Evolutionary conservation across 371 early-diverging fungal species (phyloP), one percentile per base, ranked within the genome.

Genomic region (Funneliformis caledonium): DNA sequence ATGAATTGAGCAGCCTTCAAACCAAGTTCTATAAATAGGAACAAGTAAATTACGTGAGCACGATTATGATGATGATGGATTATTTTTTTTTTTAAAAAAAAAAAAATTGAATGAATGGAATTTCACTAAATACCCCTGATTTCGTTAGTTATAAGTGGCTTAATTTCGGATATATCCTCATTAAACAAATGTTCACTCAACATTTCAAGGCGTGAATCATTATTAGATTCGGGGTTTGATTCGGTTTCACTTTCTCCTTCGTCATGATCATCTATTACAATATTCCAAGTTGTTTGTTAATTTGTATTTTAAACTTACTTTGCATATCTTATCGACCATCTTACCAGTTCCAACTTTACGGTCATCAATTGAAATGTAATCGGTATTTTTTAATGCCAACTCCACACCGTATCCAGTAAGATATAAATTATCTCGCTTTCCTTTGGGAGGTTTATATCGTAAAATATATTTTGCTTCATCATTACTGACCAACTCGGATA

Each of bases 331-430:
- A 31, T 16, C 60, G n/a, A 52, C 22, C 43, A 10, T n/a, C 22
- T 2, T 87, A n/a, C 80, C 82, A 22, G 76, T 69, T n/a, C 83
- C 86, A 7, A 89, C 81, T 65, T 89, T 88, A 42, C 96, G 91
- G 84, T 98, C 98, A 80, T 98, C 98, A 42, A 93, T 92, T 9
- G 96, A 97, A 80, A 93, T 92, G 86, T 98, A 98, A 82, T 98
- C 98, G 8, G 96, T 96, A 76, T 91, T 96, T 85, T 98, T 98
- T 47, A 98, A 82, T 5, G 93, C 94, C 78, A 98, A 86, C 83
- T 96, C 96, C 3, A 96, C 96, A 12, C 97, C 97, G 83, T 96
- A 98, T 52, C 98, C 98, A 4, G 94, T 84, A 33, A 98, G 85
- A 8, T 87, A 84, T 31, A 94, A 81, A 8, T 86, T 50, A 33